phyloP scores from a whole-genome alignment of 2,329 filamentous ascomycete species.

The Cladophialophora carrionii region DNA sequence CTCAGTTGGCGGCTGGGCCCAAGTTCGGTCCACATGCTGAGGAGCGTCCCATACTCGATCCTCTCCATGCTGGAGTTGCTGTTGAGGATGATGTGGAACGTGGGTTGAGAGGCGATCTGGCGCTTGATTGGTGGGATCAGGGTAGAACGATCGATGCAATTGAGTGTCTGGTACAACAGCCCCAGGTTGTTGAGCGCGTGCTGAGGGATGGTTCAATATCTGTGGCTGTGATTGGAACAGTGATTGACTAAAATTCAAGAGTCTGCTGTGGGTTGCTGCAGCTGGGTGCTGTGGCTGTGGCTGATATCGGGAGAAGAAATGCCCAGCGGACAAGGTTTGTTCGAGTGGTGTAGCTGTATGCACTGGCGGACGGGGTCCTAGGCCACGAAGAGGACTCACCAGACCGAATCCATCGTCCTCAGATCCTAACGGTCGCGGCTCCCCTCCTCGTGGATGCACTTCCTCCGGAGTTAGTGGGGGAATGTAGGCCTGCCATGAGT shows the following conservation, averaged over 20 bases:
- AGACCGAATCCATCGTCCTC: not conserved
- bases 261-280: not conserved
- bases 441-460: not conserved
- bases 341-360: slow-evolving; percentile 1
- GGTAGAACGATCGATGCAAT: no score
- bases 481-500: slow-evolving; percentile 16
- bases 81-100: not conserved
- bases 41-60: not conserved
- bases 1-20: not conserved
- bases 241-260: slow-evolving; percentile 5
- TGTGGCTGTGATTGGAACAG: not conserved
- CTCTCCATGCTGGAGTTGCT: not conserved
- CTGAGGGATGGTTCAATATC: not conserved
- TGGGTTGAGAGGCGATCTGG: not conserved
- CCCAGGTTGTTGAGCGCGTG: not conserved
- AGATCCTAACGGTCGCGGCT: no score
- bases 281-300: not conserved
- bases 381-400: slow-evolving; percentile 3
- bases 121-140: not conserved
- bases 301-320: slow-evolving; percentile 10
- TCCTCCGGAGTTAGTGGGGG: slow-evolving; percentile 1
- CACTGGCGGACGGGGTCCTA: not conserved
- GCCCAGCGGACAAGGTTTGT: slow-evolving; percentile 12
- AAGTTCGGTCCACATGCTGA: not conserved
- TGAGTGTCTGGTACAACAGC: not conserved